A percentile compares a stretch with the other conserved stretches of the same genome.
These are phyloP conservation scores for Sonneratia alba DNA, from an alignment of 345 rosid species.

Conservation along the genomic window DNA sequence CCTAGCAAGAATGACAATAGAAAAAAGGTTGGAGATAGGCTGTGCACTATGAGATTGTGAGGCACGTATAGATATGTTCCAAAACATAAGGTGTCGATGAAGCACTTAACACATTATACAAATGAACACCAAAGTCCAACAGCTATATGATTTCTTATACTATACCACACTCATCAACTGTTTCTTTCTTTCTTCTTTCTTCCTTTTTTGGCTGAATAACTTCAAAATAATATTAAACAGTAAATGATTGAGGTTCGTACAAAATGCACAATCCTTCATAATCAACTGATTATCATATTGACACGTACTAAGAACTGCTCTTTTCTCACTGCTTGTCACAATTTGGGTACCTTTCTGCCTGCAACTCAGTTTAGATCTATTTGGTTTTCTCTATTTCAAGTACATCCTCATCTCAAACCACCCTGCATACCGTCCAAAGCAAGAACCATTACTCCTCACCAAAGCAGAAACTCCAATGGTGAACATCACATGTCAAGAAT, in stretches of 20 bases:
- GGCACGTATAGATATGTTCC: background rate
- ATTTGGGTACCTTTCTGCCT: no score
- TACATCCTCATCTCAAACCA: background rate
- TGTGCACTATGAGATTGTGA: background rate
- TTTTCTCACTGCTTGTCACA: no score
- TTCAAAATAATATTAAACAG: no score
- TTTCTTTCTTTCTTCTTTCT: no score
- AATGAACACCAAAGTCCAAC: background rate
- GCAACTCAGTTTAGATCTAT: background rate
- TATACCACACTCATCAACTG: no score
- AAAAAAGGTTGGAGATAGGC: background rate
- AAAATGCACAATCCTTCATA: no score
- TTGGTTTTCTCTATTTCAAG: background rate
- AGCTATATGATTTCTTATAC: no score
- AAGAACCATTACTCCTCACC: background rate
- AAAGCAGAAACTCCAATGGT: background rate
- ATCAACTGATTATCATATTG: no score
- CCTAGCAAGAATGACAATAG: background rate
- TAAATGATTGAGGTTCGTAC: no score
- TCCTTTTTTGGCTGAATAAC: no score
- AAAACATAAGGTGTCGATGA: no score
- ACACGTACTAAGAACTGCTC: no score
- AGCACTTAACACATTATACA: background rate
- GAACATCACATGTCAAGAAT: background rate
- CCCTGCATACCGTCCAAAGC: background rate